Evolutionary conservation across 305 asterid species (phyloP).

Genomic region (Fraxinus nigra): DNA sequence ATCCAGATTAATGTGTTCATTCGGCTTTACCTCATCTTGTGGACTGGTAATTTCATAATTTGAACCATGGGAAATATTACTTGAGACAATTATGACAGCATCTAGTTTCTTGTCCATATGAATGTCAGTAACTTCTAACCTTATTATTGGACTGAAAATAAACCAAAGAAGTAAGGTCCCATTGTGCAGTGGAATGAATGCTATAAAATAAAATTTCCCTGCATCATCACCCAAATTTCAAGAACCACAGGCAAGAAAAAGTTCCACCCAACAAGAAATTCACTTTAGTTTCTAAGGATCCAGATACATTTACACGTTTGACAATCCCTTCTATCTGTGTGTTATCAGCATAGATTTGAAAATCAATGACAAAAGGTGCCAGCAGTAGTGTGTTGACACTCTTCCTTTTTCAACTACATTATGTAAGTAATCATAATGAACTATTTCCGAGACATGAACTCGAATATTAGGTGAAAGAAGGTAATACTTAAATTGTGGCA

Average conservation of each 20-base stretch:
- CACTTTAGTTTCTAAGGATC: not conserved
- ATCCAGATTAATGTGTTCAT: slow-evolving; percentile 35
- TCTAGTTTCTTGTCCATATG: slow-evolving; percentile 67
- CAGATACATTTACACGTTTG: not conserved
- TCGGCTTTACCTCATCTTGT: slow-evolving; percentile 30
- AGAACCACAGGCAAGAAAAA: not conserved
- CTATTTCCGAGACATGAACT: not conserved
- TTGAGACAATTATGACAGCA: slow-evolving; percentile 37
- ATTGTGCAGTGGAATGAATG: not conserved
- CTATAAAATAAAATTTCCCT: not conserved
- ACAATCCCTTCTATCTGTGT: not conserved
- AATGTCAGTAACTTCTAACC: slow-evolving; percentile 51
- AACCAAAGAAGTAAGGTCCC: not conserved
- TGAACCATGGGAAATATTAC: slow-evolving; percentile 36
- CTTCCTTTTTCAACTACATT: not conserved
- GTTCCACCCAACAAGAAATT: not conserved
- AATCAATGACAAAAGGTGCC: not conserved
- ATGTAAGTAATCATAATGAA: not conserved
- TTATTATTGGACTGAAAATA: slow-evolving; percentile 43
- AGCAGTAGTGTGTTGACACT: not conserved
- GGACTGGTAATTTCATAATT: slow-evolving; percentile 22
- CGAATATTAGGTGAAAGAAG: not conserved
- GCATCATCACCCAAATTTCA: not conserved
- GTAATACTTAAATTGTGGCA: not conserved
- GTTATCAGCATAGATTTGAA: not conserved